Evolutionary conservation across 306 rosid genomes (phyloP), one percentile per base, ranked within the genome.

Genomic region (Quercus dentata): DNA sequence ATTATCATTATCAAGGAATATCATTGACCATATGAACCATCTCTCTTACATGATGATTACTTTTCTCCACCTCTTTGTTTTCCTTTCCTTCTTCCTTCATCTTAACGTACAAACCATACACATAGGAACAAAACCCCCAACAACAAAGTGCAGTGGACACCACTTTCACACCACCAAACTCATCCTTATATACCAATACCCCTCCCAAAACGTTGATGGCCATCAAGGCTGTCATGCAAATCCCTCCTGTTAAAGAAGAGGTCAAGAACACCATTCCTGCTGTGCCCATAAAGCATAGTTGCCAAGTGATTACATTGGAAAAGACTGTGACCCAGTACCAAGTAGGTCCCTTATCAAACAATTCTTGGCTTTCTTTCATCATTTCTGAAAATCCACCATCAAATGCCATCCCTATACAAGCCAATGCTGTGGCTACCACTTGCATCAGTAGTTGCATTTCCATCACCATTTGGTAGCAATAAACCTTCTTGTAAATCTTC

Each of bases 231-330:
- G 97, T 89, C 86, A 83, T 82, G 82, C 94, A 88, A 23, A 93
- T 85, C 21, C 94, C 97, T 0, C 97, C 89, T 0, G 94, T 93
- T 4, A 93, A 38, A 18, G 97, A 89, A 35, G 88, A 84, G 5
- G 97, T 93, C 75, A 91, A 49, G 58, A 88, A 93, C 20, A 93
- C 94, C 94, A 93, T 88, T 12, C 97, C 97, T 0, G 97, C 97
- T 5, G 94, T 88, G 2, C 97, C 97, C 91, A 89, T 77, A 12
- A 91, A 93, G 67, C 94, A 87, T 4, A 88, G 67, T 56, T 91
- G 97, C 97, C 97, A 93, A 3, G 94, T 88, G 80, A 91, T 80
- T 14, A 89, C 82, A 61, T 82, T 93, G 2, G 56, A 83, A 21
- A 57, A 1, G 9, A 88, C 61, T 0, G 90, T 79, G 3, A 79